Conservation (phyloP, 768 basidiomycete genomes). For the Calocybe cyanea region DNA sequence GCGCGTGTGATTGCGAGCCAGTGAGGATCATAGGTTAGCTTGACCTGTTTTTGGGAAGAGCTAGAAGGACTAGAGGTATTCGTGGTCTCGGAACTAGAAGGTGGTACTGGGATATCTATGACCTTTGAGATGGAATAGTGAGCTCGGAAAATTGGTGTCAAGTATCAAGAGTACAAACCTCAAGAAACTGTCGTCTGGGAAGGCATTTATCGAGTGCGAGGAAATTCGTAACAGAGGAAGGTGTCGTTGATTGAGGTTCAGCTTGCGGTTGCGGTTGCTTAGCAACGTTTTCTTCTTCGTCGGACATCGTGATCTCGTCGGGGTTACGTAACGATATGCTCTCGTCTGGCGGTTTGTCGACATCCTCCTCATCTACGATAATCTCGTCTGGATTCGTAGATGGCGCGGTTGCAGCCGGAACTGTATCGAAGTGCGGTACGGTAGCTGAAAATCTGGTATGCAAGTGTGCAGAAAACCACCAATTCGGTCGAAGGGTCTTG, state of each 20-base stretch:
- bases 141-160: background rate
- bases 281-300: conserved; percentile 42
- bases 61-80: background rate
- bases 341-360: background rate
- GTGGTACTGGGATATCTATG: conserved; percentile 50
- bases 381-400: conserved; percentile 34
- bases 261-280: conserved; percentile 23
- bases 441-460: conserved; percentile 83
- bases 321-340: conserved; percentile 14
- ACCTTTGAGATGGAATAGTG: conserved; percentile 41
- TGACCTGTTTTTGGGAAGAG: background rate
- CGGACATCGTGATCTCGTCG: conserved; percentile 41
- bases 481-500: conserved; percentile 62
- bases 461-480: conserved; percentile 94
- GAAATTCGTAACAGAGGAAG: conserved; percentile 59
- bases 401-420: background rate
- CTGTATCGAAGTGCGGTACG: conserved; percentile 38
- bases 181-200: conserved; percentile 70
- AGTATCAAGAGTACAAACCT: conserved; percentile 40
- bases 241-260: conserved; percentile 11
- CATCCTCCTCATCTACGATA: conserved; percentile 41
- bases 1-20: conserved; percentile 95
- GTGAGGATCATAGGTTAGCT: conserved; percentile 74
- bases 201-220: conserved; percentile 91
- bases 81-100: conserved; percentile 8